phyloP scores from a whole-genome alignment of 257 asterid genomes.

The Anisodus acutangulus region DNA sequence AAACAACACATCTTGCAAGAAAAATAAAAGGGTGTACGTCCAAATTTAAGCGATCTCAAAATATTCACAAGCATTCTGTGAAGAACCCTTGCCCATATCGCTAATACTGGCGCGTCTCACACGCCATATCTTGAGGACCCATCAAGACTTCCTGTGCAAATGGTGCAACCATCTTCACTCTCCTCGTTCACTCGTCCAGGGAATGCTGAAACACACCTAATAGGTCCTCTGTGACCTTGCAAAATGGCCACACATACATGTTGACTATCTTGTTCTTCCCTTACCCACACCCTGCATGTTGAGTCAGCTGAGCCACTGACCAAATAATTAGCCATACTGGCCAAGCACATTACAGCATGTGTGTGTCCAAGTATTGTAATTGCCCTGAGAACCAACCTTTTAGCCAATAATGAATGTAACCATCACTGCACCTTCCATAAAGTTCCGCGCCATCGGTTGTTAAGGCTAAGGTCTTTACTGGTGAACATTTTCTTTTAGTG shows the following conservation, averaged over 20 bases:
- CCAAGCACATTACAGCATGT: slow-evolving; percentile 81
- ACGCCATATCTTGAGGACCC: slow-evolving; percentile 89
- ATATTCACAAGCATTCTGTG: slow-evolving; percentile 58
- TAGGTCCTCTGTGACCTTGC: slow-evolving; percentile 88
- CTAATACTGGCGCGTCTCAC: slow-evolving; percentile 43
- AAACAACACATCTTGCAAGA: not conserved
- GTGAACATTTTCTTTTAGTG: slow-evolving; percentile 83
- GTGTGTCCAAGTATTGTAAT: slow-evolving; percentile 86
- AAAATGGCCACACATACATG: slow-evolving; percentile 73
- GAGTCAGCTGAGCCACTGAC: slow-evolving; percentile 88
- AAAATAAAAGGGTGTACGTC: not conserved
- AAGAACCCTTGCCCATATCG: slow-evolving; percentile 30
- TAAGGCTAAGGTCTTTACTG: slow-evolving; percentile 74
- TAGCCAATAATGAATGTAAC: slow-evolving; percentile 87
- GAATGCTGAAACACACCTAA: slow-evolving; percentile 64
- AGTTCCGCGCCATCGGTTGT: slow-evolving; percentile 65
- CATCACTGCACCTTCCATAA: slow-evolving; percentile 92
- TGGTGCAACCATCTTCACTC: slow-evolving; percentile 65
- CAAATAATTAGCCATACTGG: slow-evolving; percentile 55
- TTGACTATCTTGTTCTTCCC: slow-evolving; percentile 61
- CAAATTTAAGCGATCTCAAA: slow-evolving; percentile 56
- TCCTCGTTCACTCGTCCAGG: slow-evolving; percentile 49
- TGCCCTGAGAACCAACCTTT: slow-evolving; percentile 94
- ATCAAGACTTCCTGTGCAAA: slow-evolving; percentile 87
- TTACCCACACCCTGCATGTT: slow-evolving; percentile 69